Evolutionary conservation across 331 rosid species (phyloP), one percentile per base, ranked within the genome.

Genomic region (Cydonia oblonga): DNA sequence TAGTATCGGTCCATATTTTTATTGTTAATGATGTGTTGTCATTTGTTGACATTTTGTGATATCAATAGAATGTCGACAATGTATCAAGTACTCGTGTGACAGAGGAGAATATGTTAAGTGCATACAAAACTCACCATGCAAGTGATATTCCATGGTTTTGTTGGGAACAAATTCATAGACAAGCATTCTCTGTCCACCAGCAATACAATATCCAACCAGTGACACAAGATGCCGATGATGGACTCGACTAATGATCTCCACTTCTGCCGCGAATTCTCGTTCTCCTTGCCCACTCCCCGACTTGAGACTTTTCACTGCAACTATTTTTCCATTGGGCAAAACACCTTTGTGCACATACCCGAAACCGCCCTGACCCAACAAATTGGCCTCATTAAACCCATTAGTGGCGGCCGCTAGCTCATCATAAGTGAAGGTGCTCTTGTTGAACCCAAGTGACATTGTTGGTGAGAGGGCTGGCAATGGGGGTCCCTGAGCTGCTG

Each of bases 271-370:
- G 67, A 92, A 92, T 66, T 90, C 93, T 9, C 91, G 68, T 58
- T 89, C 90, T 33, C 96, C 97, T 63, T 86, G 93, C 1, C 96
- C 92, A 4, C 96, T 90, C 0, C 86, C 90, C 0, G 84, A 13
- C 72, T 89, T 92, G 4, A 89, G 81, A 62, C 88, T 87, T 87
- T 87, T 92, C 32, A 92, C 93, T 1, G 97, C 97, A 25, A 92
- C 82, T 54, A 74, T 85, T 76, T 83, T 89, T 32, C 97, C 97
- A 64, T 65, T 83, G 1, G 93, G 88, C 42, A 92, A 75, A 1
- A 92, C 84, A 7, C 97, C 97, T 75, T 79, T 89, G 70, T 89
- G 93, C 74, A 92, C 97, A 79, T 74, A 92, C 23, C 93, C 97
- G 19, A 92, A 90, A 28, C 96, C 93, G 2, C 97, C 97, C 25